Evolutionary conservation across 345 rosid species (phyloP).

Genomic region (Citrus sp.): DNA sequence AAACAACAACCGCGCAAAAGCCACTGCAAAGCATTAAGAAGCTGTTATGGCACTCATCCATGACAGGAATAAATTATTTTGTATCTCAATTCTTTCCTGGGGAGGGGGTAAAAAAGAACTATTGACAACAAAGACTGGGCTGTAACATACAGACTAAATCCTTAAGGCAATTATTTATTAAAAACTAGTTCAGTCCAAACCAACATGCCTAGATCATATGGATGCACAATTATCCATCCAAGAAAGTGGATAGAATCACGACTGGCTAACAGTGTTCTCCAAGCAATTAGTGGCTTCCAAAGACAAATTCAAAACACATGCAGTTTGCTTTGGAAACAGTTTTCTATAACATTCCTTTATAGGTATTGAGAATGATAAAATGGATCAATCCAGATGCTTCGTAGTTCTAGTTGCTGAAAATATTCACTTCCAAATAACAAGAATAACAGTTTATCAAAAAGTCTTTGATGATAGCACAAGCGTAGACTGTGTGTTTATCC

Average conservation of each 20-base stretch:
- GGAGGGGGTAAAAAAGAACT: no score
- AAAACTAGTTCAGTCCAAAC: not conserved
- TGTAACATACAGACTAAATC: not conserved
- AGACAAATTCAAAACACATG: not conserved
- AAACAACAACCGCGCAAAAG: conserved; percentile 35
- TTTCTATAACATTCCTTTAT: not conserved
- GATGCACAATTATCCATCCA: not conserved
- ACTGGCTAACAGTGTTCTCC: not conserved
- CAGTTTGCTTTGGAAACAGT: not conserved
- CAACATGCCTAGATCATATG: not conserved
- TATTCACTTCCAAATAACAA: not conserved
- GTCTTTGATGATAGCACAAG: not conserved
- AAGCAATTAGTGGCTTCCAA: not conserved
- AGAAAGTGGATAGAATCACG: not conserved
- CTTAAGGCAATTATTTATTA: not conserved
- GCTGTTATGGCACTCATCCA: not conserved
- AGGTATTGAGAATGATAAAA: not conserved
- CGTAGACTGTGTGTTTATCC: not conserved
- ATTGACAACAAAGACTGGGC: not conserved
- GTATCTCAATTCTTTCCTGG: not conserved
- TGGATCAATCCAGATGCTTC: not conserved
- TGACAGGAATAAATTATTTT: not conserved
- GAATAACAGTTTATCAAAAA: not conserved
- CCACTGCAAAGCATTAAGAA: conserved; percentile 29
- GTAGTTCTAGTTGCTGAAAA: not conserved